Evolutionary conservation across 345 rosid species (phyloP).

Genomic region (Eucalyptus camaldulensis): DNA sequence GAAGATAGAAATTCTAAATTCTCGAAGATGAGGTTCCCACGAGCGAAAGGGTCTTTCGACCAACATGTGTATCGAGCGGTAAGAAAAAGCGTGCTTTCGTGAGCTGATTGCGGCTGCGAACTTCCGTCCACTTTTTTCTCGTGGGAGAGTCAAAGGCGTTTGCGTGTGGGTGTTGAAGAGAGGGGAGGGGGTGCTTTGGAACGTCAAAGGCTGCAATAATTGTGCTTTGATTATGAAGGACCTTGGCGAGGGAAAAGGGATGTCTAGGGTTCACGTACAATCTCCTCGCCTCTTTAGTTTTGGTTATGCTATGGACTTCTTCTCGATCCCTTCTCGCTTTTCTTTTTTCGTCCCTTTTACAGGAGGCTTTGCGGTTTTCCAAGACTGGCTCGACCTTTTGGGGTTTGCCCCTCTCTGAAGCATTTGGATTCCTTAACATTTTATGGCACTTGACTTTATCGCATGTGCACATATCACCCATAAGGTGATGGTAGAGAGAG

Average conservation of each 20-base stretch:
- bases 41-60: not conserved
- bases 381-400: not conserved
- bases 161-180: constrained; percentile 43
- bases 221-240: constrained; percentile 15
- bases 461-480: not conserved
- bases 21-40: constrained; percentile 10
- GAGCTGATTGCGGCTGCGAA: constrained; percentile 36
- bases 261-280: not conserved
- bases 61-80: constrained; percentile 5
- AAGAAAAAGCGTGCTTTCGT: constrained; percentile 14
- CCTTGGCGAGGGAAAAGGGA: not conserved
- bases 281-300: not conserved
- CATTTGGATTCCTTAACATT: constrained; percentile 13
- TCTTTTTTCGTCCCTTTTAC: not conserved
- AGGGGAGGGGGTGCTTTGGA: not conserved
- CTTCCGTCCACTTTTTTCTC: not conserved
- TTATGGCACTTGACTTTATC: not conserved
- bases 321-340: not conserved
- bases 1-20: not conserved
- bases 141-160: constrained; percentile 28
- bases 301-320: not conserved
- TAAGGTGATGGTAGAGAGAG: not conserved
- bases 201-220: constrained; percentile 61
- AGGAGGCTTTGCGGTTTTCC: not conserved
- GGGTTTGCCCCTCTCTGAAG: constrained; percentile 29